Evolutionary conservation across 1,284 basidiomycete species (phyloP).

Genomic region (Golubevia sp.): DNA sequence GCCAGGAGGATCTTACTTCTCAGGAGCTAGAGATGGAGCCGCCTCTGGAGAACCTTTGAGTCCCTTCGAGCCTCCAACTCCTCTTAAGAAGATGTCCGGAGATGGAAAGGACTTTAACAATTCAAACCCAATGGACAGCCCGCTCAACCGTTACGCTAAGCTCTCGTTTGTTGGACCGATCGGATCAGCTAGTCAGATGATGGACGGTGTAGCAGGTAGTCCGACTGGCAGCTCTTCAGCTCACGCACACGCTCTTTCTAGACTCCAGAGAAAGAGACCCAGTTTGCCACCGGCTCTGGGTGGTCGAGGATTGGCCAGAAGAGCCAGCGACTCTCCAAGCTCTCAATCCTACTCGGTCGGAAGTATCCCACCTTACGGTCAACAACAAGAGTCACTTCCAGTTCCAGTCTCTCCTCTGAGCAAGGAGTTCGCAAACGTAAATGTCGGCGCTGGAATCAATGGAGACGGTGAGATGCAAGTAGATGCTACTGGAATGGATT

Average conservation of each 20-base stretch:
- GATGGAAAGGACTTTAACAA: background rate
- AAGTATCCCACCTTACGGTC: background rate
- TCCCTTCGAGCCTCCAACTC: constrained; percentile 49
- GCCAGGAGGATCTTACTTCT: constrained; percentile 37
- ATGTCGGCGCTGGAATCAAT: background rate
- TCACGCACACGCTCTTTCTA: background rate
- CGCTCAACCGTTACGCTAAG: background rate
- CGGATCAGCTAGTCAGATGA: constrained; percentile 4
- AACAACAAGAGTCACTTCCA: background rate
- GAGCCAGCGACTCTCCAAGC: background rate
- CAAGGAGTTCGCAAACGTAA: background rate
- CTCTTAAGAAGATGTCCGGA: constrained; percentile 11
- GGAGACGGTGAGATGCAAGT: background rate
- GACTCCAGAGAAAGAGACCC: background rate
- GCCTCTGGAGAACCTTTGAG: constrained; percentile 39
- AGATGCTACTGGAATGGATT: background rate
- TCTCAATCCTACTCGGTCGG: background rate
- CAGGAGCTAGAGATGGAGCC: constrained; percentile 44
- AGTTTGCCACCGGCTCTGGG: background rate
- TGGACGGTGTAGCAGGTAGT: background rate
- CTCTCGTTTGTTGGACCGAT: constrained; percentile 14
- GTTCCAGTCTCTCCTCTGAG: background rate
- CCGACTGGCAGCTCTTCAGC: background rate
- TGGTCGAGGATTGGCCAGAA: background rate
- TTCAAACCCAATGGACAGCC: background rate